Percentiles rank a stretch among this genome's conserved stretches.
phyloP scores from a whole-genome alignment of 139 green algal genomes.

The Zygnema circumcarinatum region DNA sequence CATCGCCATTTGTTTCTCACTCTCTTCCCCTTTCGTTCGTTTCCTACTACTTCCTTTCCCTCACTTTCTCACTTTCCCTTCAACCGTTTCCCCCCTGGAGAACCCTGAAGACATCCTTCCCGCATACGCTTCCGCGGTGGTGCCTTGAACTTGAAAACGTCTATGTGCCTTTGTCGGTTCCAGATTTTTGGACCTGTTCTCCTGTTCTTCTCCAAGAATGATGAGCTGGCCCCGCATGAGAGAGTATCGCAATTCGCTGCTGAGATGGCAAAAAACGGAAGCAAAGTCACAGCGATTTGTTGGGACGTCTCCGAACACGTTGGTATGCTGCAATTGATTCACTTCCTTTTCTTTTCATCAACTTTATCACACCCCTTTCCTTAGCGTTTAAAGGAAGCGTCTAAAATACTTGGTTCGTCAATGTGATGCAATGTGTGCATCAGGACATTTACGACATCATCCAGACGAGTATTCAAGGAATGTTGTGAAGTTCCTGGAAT shows the following conservation, averaged over 20 bases:
- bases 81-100: not conserved
- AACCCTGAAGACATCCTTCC: too few relatives aligned
- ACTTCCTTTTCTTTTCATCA: not conserved
- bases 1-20: not conserved
- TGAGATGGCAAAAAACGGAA: not conserved
- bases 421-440: not conserved
- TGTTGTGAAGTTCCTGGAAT: not conserved
- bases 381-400: not conserved
- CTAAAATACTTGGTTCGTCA: not conserved
- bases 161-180: too few relatives aligned
- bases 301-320: conserved; percentile 12
- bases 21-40: not conserved
- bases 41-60: not conserved
- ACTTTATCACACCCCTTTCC: not conserved
- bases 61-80: not conserved
- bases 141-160: not conserved
- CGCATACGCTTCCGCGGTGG: not conserved
- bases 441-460: not conserved
- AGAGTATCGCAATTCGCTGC: not conserved
- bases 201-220: conserved; percentile 4
- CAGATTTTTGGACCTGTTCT: not conserved
- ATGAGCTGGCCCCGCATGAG: conserved; percentile 4
- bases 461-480: not conserved
- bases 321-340: not conserved
- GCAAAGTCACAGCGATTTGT: not conserved